Evolutionary conservation across 176 grass and related monocot genomes (phyloP).

Genomic region (Oryza glaberrima): DNA sequence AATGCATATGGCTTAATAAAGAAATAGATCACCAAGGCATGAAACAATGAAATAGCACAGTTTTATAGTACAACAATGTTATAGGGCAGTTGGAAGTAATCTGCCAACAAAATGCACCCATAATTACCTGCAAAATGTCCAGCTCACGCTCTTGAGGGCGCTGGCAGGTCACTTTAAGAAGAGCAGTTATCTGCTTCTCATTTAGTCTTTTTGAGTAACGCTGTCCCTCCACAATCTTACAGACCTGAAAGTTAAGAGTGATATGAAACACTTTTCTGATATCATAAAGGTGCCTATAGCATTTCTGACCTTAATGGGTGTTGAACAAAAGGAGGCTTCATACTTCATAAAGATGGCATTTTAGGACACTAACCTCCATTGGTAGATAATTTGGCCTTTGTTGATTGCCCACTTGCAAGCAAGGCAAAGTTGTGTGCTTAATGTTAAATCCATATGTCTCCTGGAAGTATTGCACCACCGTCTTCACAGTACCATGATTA

Average conservation of each 20-base stretch:
- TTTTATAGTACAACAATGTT: neutral
- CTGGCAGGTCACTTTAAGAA: slow-evolving; percentile 71
- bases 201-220: slow-evolving; percentile 73
- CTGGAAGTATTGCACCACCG: slow-evolving; percentile 66
- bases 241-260: slow-evolving; percentile 49
- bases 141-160: slow-evolving; percentile 57
- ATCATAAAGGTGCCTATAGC: slow-evolving; percentile 5
- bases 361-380: slow-evolving; percentile 58
- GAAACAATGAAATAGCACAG: slow-evolving; percentile 13
- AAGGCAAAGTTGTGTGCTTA: slow-evolving; percentile 69
- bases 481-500: slow-evolving; percentile 67
- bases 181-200: slow-evolving; percentile 72
- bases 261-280: neutral
- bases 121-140: slow-evolving; percentile 66
- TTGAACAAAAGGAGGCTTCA: neutral
- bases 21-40: neutral
- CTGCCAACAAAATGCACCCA: neutral
- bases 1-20: neutral
- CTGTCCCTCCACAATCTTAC: slow-evolving; percentile 73
- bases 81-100: neutral
- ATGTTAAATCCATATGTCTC: slow-evolving; percentile 69
- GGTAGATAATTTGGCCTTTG: slow-evolving; percentile 75
- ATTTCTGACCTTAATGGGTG: neutral
- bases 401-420: slow-evolving; percentile 75
- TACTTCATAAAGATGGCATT: neutral